phyloP scores from a whole-genome alignment of 1,139 yeast species.

The Geotrichum reessii region DNA sequence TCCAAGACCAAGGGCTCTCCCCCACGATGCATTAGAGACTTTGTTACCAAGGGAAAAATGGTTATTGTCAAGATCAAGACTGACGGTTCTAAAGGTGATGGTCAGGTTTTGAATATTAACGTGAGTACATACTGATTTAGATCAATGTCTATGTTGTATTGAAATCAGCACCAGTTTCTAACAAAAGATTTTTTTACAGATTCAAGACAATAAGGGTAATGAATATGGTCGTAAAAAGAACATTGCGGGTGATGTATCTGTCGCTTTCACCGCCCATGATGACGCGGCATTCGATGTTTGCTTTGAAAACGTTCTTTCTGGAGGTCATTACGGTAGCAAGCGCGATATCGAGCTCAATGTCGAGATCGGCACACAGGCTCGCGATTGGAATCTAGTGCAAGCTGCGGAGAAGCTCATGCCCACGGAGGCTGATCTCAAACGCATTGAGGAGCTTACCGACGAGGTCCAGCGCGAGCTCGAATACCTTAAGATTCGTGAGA shows the following conservation, averaged over 20 bases:
- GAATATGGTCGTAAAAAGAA: constrained; percentile 38
- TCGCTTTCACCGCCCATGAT: constrained; percentile 78
- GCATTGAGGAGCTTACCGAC: constrained; percentile 71
- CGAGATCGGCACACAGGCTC: constrained; percentile 93
- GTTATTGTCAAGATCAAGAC: constrained; percentile 78
- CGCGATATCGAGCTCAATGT: constrained; percentile 77
- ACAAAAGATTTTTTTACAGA: constrained; percentile 18
- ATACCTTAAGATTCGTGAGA: constrained; percentile 82
- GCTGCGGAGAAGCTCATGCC: constrained; percentile 92
- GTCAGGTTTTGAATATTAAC: constrained; percentile 62
- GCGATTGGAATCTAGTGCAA: constrained; percentile 96
- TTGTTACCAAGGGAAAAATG: constrained; percentile 73
- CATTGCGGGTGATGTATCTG: constrained; percentile 55
- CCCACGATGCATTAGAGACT: constrained; percentile 81
- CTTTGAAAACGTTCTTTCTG: constrained; percentile 58
- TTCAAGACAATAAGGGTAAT: constrained; percentile 38
- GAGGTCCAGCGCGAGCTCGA: constrained; percentile 75
- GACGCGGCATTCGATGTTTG: constrained; percentile 88
- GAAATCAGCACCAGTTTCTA: constrained; percentile 2
- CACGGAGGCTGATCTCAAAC: constrained; percentile 79
- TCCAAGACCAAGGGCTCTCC: constrained; percentile 32
- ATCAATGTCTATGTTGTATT: too few relatives aligned
- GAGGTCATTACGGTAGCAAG: constrained; percentile 27
- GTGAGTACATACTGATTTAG: too few relatives aligned
- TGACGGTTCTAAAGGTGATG: constrained; percentile 74